Percentiles rank a stretch among this genome's conserved stretches.
These are phyloP conservation scores for Coemansia sp. DNA, from an alignment of 192 early-diverging fungal genomes.

Conservation along the genomic window DNA sequence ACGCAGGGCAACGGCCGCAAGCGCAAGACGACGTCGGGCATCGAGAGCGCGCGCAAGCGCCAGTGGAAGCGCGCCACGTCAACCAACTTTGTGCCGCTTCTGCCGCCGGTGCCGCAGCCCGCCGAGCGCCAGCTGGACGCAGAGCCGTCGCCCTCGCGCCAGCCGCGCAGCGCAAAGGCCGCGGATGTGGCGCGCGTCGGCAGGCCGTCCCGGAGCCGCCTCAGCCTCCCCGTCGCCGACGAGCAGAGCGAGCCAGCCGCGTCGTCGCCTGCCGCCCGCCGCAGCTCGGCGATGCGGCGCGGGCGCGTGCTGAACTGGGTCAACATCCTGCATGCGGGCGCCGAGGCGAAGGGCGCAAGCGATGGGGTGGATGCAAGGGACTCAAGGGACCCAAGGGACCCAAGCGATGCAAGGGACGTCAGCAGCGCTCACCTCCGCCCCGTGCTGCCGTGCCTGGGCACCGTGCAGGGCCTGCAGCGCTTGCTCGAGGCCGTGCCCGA, in stretches of 20 bases:
- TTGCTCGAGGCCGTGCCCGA: conserved; percentile 43
- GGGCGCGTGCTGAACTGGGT: conserved; percentile 55
- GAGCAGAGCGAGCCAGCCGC: background rate
- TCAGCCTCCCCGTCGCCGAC: background rate
- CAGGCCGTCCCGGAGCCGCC: background rate
- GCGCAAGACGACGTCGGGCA: conserved; percentile 55
- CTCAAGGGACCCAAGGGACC: no score
- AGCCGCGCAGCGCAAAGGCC: conserved; percentile 23
- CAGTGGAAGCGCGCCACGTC: conserved; percentile 59
- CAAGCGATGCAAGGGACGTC: background rate
- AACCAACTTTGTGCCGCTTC: conserved; percentile 50
- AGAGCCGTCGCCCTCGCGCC: conserved; percentile 9
- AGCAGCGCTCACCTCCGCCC: conserved; percentile 37
- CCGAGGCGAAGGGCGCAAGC: conserved; percentile 19
- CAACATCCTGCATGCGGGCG: conserved; percentile 40
- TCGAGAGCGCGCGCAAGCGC: conserved; percentile 57
- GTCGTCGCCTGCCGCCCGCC: conserved; percentile 6
- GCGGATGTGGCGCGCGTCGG: conserved; percentile 1
- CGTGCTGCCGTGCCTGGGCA: conserved; percentile 38
- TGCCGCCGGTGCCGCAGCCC: conserved; percentile 20
- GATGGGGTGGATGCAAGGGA: no score
- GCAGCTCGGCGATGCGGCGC: conserved; percentile 25
- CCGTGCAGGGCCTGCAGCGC: conserved; percentile 36
- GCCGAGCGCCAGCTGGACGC: conserved; percentile 5
- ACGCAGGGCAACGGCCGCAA: conserved; percentile 50